phyloP scores from a whole-genome alignment of 2,329 filamentous ascomycete species.

The Microcyclosporella mali region DNA sequence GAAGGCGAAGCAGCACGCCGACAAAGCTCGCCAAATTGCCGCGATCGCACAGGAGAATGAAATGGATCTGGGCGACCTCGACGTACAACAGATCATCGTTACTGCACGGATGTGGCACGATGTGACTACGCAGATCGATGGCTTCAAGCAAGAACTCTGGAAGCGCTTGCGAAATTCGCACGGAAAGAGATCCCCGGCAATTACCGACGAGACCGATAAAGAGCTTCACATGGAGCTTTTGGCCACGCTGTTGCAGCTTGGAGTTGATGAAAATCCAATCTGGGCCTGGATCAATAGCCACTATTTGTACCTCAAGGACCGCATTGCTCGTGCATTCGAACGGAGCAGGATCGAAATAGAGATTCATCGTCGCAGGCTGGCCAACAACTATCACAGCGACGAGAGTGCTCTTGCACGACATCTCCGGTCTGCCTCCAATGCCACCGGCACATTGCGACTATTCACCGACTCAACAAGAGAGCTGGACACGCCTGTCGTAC shows the following conservation, averaged over 20 bases:
- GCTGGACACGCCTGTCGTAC: conserved; percentile 71
- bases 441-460: conserved; percentile 11
- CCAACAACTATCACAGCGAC: conserved; percentile 64
- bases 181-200: conserved; percentile 21
- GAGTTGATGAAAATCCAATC: conserved; percentile 91
- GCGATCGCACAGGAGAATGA: conserved; percentile 46
- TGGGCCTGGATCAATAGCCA: conserved; percentile 91
- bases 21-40: conserved; percentile 67
- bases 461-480: conserved; percentile 42
- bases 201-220: conserved; percentile 37
- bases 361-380: conserved; percentile 74
- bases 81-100: conserved; percentile 80
- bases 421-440: conserved; percentile 59
- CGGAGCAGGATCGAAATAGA: conserved; percentile 90
- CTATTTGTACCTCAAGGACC: conserved; percentile 82
- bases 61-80: conserved; percentile 62
- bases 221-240: conserved; percentile 94
- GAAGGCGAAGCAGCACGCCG: conserved; percentile 72
- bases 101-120: conserved; percentile 94
- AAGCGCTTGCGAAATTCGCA: conserved; percentile 52
- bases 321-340: conserved; percentile 73
- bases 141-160: conserved; percentile 88
- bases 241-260: conserved; percentile 79
- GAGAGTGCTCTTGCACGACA: conserved; percentile 66
- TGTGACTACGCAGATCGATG: conserved; percentile 77